These are phyloP conservation scores for Beauveria sp. DNA, from an alignment of 2,329 filamentous ascomycete species.

Conservation along the genomic window DNA sequence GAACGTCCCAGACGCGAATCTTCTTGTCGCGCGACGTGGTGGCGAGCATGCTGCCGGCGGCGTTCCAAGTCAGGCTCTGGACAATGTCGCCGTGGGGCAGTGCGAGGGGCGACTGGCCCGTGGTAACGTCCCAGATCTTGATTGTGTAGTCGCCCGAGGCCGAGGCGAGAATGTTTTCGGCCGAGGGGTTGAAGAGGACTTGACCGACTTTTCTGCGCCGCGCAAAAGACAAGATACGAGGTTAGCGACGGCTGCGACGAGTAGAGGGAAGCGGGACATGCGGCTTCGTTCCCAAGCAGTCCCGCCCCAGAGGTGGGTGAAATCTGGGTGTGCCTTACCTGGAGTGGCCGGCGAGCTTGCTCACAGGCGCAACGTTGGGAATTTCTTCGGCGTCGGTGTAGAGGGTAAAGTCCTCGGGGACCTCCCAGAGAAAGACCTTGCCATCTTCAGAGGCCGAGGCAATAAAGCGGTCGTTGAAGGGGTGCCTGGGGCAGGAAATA, in stretches of 20 bases:
- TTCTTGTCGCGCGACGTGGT: constrained; percentile 98
- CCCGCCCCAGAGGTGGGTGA: no score
- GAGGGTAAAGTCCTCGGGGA: constrained; percentile 79
- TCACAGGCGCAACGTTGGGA: constrained; percentile 69
- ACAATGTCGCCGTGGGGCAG: constrained; percentile 88
- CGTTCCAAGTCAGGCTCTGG: constrained; percentile 93
- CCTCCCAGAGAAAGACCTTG: constrained; percentile 95
- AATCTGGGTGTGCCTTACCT: constrained; percentile 45
- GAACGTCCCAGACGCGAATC: constrained; percentile 92
- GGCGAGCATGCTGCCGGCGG: constrained; percentile 74
- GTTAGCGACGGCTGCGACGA: constrained; percentile 16
- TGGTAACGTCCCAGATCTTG: constrained; percentile 90
- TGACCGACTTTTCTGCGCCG: constrained; percentile 81
- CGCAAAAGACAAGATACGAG: neutral
- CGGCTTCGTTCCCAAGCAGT: neutral
- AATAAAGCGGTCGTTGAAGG: constrained; percentile 89
- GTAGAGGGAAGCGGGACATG: neutral
- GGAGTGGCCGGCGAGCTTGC: constrained; percentile 78
- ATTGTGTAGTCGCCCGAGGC: constrained; percentile 91
- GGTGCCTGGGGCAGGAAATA: constrained; percentile 56
- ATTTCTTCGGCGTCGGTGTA: constrained; percentile 80
- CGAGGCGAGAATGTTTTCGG: constrained; percentile 90
- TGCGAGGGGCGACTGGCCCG: constrained; percentile 64
- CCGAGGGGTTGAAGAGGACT: constrained; percentile 93
- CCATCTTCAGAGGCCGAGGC: constrained; percentile 94